Conservation (phyloP, 2,329 filamentous ascomycete genomes). For the Stemphylium beticola region DNA sequence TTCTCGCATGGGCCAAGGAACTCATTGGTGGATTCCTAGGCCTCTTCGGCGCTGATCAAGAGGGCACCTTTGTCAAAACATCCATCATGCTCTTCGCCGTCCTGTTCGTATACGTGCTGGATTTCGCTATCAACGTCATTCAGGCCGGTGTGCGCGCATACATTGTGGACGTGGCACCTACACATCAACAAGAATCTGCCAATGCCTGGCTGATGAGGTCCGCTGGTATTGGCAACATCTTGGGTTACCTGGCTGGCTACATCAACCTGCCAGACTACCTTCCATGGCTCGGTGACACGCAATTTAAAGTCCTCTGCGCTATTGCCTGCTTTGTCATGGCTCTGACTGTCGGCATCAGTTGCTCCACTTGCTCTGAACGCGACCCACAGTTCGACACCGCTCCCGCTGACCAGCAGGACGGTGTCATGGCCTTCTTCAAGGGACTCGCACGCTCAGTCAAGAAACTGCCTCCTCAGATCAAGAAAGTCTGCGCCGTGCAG, state of each 20-base stretch:
- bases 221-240: conserved; percentile 85
- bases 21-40: conserved; percentile 69
- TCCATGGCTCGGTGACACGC: conserved; percentile 82
- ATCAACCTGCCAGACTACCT: conserved; percentile 75
- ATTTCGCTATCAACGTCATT: conserved; percentile 95
- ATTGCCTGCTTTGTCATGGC: conserved; percentile 78
- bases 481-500: conserved; percentile 71
- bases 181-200: conserved; percentile 90
- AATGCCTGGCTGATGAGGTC: conserved; percentile 94
- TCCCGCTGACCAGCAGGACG: conserved; percentile 59
- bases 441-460: conserved; percentile 78
- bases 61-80: conserved; percentile 68
- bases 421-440: conserved; percentile 79
- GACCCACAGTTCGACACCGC: conserved; percentile 77
- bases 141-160: conserved; percentile 91
- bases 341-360: conserved; percentile 73
- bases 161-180: conserved; percentile 89
- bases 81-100: conserved; percentile 80
- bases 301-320: conserved; percentile 91
- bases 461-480: conserved; percentile 80
- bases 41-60: conserved; percentile 73
- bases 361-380: conserved; percentile 72
- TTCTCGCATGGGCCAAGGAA: conserved; percentile 58
- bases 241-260: conserved; percentile 88
- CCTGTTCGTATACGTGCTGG: conserved; percentile 84